phyloP scores from a whole-genome alignment of 768 basidiomycete genomes.

The Chalciporus piperatus region DNA sequence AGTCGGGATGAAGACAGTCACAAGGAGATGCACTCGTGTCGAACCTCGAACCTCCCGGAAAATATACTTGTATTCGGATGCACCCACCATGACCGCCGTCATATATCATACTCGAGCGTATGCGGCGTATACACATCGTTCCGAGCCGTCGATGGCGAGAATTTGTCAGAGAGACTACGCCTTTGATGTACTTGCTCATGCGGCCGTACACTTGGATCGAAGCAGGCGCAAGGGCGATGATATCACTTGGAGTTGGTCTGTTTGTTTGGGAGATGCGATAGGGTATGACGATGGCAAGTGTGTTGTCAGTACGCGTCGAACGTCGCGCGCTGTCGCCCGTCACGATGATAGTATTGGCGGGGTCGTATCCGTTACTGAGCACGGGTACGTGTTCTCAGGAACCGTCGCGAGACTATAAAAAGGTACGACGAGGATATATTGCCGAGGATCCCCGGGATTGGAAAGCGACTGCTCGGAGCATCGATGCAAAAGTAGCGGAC shows the following conservation, averaged over 20 bases:
- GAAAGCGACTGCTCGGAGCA: constrained; percentile 11
- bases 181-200: constrained; percentile 1
- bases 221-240: constrained; percentile 54
- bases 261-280: constrained; percentile 50
- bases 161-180: neutral
- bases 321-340: constrained; percentile 25
- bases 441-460: neutral
- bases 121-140: too few species aligned
- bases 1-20: too few species aligned
- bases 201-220: neutral
- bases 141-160: too few species aligned
- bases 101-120: too few species aligned
- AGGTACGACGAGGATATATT: constrained; percentile 18
- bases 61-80: too few species aligned
- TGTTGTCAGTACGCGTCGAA: neutral
- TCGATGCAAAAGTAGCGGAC: neutral
- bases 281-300: constrained; percentile 20
- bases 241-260: constrained; percentile 46
- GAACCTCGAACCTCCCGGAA: neutral
- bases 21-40: too few species aligned
- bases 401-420: constrained; percentile 24
- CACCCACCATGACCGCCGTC: too few species aligned
- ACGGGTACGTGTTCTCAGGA: constrained; percentile 25
- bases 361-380: constrained; percentile 20
- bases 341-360: constrained; percentile 19